These are phyloP conservation scores for Rhododendron mucronatum DNA, from an alignment of 148 eudicot genomes.

Conservation along the genomic window DNA sequence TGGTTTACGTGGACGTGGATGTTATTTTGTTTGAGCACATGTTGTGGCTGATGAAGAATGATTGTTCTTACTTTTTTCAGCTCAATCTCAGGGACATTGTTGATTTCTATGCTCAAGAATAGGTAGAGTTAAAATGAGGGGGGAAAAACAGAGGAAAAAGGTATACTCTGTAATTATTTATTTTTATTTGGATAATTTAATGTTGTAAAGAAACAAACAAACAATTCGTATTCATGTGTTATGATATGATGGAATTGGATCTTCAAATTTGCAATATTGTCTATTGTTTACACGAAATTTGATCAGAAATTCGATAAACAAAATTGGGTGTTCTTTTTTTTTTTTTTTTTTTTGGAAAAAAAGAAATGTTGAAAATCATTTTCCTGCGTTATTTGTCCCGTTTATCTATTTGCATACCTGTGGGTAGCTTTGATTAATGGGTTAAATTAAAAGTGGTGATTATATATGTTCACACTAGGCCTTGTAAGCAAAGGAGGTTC, in stretches of 20 bases:
- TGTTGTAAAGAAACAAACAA: not conserved
- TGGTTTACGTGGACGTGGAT: not conserved
- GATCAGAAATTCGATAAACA: not conserved
- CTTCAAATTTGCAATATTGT: no score
- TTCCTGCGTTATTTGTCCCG: not conserved
- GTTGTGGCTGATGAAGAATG: not conserved
- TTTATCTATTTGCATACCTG: not conserved
- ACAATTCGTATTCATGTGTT: not conserved
- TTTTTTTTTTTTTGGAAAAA: no score
- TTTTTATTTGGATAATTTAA: not conserved
- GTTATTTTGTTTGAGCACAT: not conserved
- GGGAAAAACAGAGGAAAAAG: not conserved
- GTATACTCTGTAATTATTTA: not conserved
- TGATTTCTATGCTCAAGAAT: constrained; percentile 2
- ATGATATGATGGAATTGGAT: not conserved
- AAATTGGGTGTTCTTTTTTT: no score
- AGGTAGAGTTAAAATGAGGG: not conserved
- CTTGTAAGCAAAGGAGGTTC: not conserved
- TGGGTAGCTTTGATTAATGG: not conserved
- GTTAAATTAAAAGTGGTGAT: not conserved
- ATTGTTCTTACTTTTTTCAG: not conserved
- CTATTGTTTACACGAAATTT: no score
- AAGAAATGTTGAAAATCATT: not conserved
- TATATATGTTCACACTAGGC: not conserved
- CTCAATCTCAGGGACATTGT: not conserved